These are phyloP conservation scores for Botrytis tulipae DNA, from an alignment of 2,329 filamentous ascomycete species.

Conservation along the genomic window DNA sequence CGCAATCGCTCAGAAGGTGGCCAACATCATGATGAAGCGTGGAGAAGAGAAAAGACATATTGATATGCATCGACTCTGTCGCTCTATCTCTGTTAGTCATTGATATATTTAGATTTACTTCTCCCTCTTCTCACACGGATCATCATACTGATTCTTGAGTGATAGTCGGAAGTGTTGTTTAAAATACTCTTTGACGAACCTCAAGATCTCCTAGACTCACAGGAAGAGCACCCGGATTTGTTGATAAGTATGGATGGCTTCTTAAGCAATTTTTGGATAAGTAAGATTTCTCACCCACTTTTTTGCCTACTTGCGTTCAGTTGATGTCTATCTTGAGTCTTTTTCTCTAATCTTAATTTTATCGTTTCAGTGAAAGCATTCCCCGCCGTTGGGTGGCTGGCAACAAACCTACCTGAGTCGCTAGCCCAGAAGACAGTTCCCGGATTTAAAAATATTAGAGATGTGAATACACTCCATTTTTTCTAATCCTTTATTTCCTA, in stretches of 20 bases:
- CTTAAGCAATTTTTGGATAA: neutral
- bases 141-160: neutral
- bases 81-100: slow-evolving; percentile 2
- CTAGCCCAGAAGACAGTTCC: neutral
- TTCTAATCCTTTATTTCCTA: neutral
- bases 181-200: neutral
- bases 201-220: neutral
- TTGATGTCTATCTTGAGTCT: neutral
- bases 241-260: neutral
- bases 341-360: neutral
- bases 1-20: neutral
- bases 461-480: neutral
- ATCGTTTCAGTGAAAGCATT: neutral
- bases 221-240: neutral
- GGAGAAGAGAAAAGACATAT: neutral
- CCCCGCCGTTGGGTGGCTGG: neutral
- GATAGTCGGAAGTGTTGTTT: neutral
- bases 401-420: neutral
- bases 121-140: neutral
- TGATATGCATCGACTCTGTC: neutral
- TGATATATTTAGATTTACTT: too few relatives aligned
- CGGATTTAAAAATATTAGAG: neutral
- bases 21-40: neutral
- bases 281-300: neutral
- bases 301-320: too few relatives aligned